Evolutionary conservation across 371 early-diverging fungal species (phyloP).

Genomic region (Apophysomyces trapeziformis): DNA sequence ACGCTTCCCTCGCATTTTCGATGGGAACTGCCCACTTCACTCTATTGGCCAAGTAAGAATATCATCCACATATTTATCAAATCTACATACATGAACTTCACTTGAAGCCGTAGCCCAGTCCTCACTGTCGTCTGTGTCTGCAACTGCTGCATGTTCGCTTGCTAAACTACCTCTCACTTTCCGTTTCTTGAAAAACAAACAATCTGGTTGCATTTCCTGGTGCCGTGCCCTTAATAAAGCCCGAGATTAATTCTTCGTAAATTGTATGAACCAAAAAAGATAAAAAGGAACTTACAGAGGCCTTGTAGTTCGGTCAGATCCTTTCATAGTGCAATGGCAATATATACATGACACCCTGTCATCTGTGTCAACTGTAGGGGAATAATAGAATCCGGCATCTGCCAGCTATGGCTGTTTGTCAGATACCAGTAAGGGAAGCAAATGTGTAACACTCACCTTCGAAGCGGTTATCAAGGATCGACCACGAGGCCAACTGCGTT

Average conservation of each 20-base stretch:
- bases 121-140: background rate
- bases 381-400: constrained; percentile 40
- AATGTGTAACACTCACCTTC: constrained; percentile 20
- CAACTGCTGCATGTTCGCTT: background rate
- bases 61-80: background rate
- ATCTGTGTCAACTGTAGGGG: constrained; percentile 20
- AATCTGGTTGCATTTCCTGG: constrained; percentile 4
- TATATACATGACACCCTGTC: constrained; percentile 32
- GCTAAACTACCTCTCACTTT: background rate
- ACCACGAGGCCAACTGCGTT: constrained; percentile 37
- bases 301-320: constrained; percentile 16
- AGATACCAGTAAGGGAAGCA: too few relatives aligned
- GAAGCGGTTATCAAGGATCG: constrained; percentile 15
- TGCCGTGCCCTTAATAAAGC: background rate
- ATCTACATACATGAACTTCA: background rate
- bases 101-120: constrained; percentile 1
- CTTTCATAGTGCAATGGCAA: constrained; percentile 21
- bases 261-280: background rate
- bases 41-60: background rate
- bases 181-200: constrained; percentile 4
- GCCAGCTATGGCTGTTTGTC: constrained; percentile 21
- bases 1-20: background rate
- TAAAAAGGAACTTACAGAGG: constrained; percentile 21
- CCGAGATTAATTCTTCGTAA: background rate
- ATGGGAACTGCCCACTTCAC: background rate